Evolutionary conservation across 2,329 filamentous ascomycete genomes (phyloP).

Genomic region (Teratosphaeria pseudoeucalypti): DNA sequence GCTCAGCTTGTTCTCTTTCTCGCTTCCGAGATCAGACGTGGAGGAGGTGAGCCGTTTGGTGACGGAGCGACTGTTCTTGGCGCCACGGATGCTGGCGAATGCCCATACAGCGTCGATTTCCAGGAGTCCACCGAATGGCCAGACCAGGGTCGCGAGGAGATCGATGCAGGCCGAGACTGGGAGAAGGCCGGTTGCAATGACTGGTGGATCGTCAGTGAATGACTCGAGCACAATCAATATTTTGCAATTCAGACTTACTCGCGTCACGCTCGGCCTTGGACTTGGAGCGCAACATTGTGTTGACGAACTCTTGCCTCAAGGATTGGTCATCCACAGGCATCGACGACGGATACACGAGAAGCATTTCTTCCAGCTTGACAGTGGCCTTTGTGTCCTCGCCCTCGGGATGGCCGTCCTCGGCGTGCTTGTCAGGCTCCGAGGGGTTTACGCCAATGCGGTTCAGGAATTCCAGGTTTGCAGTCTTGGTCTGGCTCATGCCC

Average conservation of each 20-base stretch:
- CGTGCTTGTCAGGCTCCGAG: conserved; percentile 14
- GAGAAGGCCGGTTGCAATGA: conserved; percentile 34
- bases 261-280: conserved; percentile 33
- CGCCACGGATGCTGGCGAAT: conserved; percentile 36
- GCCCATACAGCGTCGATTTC: conserved; percentile 29
- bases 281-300: conserved; percentile 32
- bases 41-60: conserved; percentile 27
- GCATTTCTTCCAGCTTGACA: conserved; percentile 30
- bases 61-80: conserved; percentile 30
- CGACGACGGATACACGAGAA: conserved; percentile 31
- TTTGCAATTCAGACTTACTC: not conserved
- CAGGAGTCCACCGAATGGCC: conserved; percentile 29
- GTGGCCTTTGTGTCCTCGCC: conserved; percentile 25
- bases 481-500: conserved; percentile 32
- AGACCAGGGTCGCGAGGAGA: conserved; percentile 25
- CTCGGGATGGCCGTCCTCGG: conserved; percentile 25
- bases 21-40: conserved; percentile 8
- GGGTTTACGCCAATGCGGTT: conserved; percentile 27
- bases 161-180: conserved; percentile 28
- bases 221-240: too few species aligned
- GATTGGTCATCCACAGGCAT: conserved; percentile 21
- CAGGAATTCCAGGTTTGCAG: conserved; percentile 34
- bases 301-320: conserved; percentile 33
- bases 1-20: conserved; percentile 24
- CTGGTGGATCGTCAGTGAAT: too few species aligned